Evolutionary conservation across 176 grass and related monocot genomes (phyloP).

Genomic region (Cocos nucifera): DNA sequence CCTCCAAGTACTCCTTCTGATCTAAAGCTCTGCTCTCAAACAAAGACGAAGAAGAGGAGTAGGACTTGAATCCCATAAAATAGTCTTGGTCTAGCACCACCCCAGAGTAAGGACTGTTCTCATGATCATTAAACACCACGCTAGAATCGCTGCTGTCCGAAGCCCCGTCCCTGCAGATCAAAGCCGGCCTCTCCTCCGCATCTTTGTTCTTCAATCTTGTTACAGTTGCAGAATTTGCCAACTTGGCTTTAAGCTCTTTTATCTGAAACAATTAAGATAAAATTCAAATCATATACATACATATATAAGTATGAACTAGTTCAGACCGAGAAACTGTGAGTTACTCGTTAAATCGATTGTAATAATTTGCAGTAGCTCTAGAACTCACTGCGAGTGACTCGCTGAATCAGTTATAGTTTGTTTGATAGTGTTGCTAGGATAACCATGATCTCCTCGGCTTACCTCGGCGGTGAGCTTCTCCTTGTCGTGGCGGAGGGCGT

Average conservation of each 20-base stretch:
- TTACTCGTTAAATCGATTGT: neutral
- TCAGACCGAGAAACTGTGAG: neutral
- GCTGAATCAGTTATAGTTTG: neutral
- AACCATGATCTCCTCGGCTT: neutral
- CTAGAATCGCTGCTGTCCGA: constrained; percentile 50
- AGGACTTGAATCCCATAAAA: constrained; percentile 33
- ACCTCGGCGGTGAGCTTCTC: constrained; percentile 54
- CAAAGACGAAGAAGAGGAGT: constrained; percentile 8
- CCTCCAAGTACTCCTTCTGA: neutral
- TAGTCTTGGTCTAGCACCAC: constrained; percentile 4
- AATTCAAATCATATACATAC: too few species aligned
- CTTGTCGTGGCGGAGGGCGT: constrained; percentile 47
- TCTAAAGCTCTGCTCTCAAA: neutral
- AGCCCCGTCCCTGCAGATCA: constrained; percentile 15
- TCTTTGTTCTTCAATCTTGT: constrained; percentile 16
- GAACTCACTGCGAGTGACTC: neutral
- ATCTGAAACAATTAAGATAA: constrained; percentile 17
- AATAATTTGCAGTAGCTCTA: too few species aligned
- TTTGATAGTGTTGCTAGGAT: too few species aligned
- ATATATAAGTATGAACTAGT: too few species aligned
- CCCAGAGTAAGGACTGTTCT: constrained; percentile 29
- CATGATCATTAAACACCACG: constrained; percentile 43
- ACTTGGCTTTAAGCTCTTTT: constrained; percentile 15
- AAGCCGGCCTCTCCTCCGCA: neutral
- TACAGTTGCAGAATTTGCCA: constrained; percentile 16